These are phyloP conservation scores for Lactifluus hygrophoroides DNA, from an alignment of 768 basidiomycete species.

Conservation along the genomic window DNA sequence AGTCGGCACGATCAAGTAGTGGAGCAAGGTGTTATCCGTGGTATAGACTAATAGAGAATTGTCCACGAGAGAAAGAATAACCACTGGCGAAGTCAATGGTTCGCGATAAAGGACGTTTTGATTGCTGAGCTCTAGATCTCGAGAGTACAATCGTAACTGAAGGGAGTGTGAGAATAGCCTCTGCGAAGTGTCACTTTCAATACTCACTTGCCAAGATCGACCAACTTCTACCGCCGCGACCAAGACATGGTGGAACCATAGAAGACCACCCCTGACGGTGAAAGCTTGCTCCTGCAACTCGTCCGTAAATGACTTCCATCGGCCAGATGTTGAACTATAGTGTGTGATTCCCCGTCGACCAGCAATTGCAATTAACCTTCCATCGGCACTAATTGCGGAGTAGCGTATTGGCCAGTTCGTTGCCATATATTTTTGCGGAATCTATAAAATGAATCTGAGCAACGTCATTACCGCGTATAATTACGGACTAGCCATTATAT, in stretches of 20 bases:
- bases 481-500: conserved; percentile 56
- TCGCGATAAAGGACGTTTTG: conserved; percentile 81
- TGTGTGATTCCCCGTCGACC: conserved; percentile 87
- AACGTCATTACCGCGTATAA: background rate
- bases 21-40: conserved; percentile 84
- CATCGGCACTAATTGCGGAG: conserved; percentile 84
- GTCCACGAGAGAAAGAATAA: conserved; percentile 87
- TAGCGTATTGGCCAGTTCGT: conserved; percentile 93
- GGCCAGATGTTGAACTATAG: conserved; percentile 87
- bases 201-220: conserved; percentile 63
- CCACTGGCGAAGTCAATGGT: conserved; percentile 62
- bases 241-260: conserved; percentile 96
- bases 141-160: conserved; percentile 88
- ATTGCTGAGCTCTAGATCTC: conserved; percentile 79
- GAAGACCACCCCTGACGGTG: conserved; percentile 76
- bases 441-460: conserved; percentile 35
- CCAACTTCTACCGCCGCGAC: conserved; percentile 83
- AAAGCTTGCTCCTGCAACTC: conserved; percentile 83
- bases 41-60: conserved; percentile 94
- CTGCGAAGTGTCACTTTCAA: background rate
- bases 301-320: conserved; percentile 87
- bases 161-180: conserved; percentile 9
- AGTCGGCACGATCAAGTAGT: conserved; percentile 86
- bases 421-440: conserved; percentile 82
- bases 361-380: conserved; percentile 85